Base-by-base conservation (phyloP, 306 rosid genomes). In the Quercus glauca region DNA sequence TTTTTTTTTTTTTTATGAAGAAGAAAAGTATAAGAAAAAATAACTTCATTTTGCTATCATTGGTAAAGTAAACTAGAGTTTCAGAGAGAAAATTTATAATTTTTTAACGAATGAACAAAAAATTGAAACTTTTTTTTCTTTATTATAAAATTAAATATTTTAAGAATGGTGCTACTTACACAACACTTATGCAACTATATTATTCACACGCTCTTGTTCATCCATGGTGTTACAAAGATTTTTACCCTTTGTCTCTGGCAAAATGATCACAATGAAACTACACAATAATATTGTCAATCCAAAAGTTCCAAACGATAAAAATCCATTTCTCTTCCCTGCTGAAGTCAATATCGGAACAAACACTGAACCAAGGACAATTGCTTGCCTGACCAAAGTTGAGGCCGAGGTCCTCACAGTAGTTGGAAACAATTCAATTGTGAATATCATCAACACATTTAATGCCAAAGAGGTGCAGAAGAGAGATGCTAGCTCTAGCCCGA, bases 351-450 rank as follows among this genome's bases (percentile, higher is more conserved):
- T 71, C 0, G 84, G 82, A 4, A 61, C 53, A 33, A 82, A 86
- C 1, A 79, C 73, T 60, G 78, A 76, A 4, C 89, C 86, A 29
- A 72, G 75, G 3, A 81, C 74, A 21, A 73, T 23, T 14, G 84
- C 78, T 37, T 85, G 91, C 75, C 91, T 74, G 35, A 80, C 76
- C 56, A 88, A 49, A 0, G 89, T 73, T 2, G 86, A 72, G 3
- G 85, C 61, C n/a, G 85, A 83, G 81, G 83, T 88, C 71, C 89
- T 88, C 75, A 88, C 88, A 55, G 88, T 25, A 6, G 89, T 85
- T 1, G 89, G 91, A 68, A 88, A 88, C 52, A 88, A 1, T 79
- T 88, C 91, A 11, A 85, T 26, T 4, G 75, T 77, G 69, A 55
- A 88, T 60, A 88, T 78, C 0, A 86, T 72, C 33, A 85, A 29